phyloP scores from a whole-genome alignment of 2,329 filamentous ascomycete species.

The Alternaria triticina region DNA sequence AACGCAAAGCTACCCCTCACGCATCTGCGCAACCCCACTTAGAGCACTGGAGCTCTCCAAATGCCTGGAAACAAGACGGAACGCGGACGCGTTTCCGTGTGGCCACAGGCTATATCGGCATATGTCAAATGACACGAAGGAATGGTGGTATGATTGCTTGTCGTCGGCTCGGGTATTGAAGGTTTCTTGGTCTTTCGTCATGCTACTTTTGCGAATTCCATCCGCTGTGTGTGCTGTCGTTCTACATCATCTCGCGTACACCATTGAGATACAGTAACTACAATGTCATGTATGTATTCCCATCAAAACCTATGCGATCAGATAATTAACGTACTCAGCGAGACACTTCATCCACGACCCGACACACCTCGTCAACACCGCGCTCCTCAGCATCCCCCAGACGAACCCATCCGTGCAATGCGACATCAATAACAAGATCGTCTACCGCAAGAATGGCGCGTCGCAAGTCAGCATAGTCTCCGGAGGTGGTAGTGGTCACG shows the following conservation, averaged over 20 bases:
- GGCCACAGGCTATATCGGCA: slow-evolving; percentile 3
- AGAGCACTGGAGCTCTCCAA: not conserved
- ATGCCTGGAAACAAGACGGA: not conserved
- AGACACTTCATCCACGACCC: slow-evolving; percentile 94
- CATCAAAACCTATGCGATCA: not conserved
- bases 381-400: slow-evolving; percentile 77
- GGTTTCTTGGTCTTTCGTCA: not conserved
- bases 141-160: not conserved
- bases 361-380: slow-evolving; percentile 75
- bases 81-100: slow-evolving; percentile 3
- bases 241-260: not conserved
- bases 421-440: slow-evolving; percentile 79
- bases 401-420: slow-evolving; percentile 85
- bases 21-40: slow-evolving; percentile 5
- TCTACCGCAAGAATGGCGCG: slow-evolving; percentile 32
- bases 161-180: slow-evolving; percentile 3
- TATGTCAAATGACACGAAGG: slow-evolving; percentile 7
- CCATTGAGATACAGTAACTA: not conserved
- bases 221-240: not conserved
- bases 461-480: slow-evolving; percentile 80
- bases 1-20: slow-evolving; percentile 11
- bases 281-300: slow-evolving; percentile 10
- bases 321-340: slow-evolving; percentile 28
- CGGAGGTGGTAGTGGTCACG: slow-evolving; percentile 88
- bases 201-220: not conserved